A percentile compares a stretch with the other conserved stretches of the same genome.
phyloP scores from a whole-genome alignment of 208 protist genomes.

The Trypanosoma melophagium region DNA sequence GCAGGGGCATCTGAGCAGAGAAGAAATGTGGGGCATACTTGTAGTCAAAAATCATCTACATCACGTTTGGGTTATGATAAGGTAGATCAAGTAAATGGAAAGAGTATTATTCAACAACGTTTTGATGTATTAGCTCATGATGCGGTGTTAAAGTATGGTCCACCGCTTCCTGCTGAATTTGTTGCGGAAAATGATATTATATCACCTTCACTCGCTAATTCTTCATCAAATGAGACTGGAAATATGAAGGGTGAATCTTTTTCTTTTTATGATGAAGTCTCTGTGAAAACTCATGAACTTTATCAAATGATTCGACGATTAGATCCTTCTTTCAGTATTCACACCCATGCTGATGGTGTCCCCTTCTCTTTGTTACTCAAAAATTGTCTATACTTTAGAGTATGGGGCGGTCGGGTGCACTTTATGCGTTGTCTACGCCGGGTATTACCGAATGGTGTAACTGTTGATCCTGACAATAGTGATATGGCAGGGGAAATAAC shows the following conservation, averaged over 20 bases:
- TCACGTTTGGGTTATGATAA: conserved; percentile 39
- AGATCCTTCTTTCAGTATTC: conserved; percentile 61
- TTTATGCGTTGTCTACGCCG: conserved; percentile 77
- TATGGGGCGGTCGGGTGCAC: conserved; percentile 57
- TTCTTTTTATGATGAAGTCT: conserved; percentile 72
- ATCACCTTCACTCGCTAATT: background rate
- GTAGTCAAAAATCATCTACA: background rate
- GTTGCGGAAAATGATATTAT: conserved; percentile 52
- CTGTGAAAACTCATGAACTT: conserved; percentile 53
- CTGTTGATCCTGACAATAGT: background rate
- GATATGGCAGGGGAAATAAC: conserved; percentile 3
- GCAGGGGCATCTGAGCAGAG: background rate
- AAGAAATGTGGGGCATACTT: background rate
- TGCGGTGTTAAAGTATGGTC: conserved; percentile 71
- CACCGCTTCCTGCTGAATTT: conserved; percentile 77
- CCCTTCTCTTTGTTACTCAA: conserved; percentile 79
- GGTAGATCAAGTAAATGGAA: conserved; percentile 50
- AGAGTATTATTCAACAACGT: conserved; percentile 62
- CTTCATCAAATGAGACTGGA: background rate
- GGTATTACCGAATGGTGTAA: conserved; percentile 1
- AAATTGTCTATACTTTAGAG: conserved; percentile 75
- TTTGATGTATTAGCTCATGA: conserved; percentile 65
- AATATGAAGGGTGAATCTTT: conserved; percentile 28
- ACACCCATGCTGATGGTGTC: conserved; percentile 60
- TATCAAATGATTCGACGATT: conserved; percentile 50